Percentiles rank a stretch among this genome's conserved stretches.
phyloP scores from a whole-genome alignment of 352 stramenopile species.

The Achlya hypogyna region DNA sequence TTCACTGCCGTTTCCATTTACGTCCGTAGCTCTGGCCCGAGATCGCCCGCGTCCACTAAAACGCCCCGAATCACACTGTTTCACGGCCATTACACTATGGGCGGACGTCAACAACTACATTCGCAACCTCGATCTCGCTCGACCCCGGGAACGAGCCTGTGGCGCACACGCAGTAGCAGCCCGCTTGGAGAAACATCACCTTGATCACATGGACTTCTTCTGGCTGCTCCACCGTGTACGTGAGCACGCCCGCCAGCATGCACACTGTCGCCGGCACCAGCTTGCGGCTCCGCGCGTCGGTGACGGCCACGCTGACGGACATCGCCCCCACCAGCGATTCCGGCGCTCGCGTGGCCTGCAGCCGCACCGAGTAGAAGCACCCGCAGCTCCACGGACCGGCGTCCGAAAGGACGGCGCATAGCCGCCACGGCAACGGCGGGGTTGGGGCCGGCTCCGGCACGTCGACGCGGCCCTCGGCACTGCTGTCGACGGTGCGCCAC shows the following conservation, averaged over 20 bases:
- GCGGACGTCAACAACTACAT: not conserved
- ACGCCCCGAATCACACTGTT: no score
- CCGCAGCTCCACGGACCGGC: not conserved
- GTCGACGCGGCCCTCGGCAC: not conserved
- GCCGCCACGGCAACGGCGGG: not conserved
- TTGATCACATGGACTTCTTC: not conserved
- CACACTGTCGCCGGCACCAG: not conserved
- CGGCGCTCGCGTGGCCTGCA: no score
- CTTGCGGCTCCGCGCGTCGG: not conserved
- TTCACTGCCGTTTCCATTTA: not conserved
- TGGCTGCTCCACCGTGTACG: not conserved
- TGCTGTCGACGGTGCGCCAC: not conserved
- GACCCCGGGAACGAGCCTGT: not conserved
- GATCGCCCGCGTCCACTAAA: not conserved
- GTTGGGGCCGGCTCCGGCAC: not conserved
- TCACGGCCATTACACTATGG: no score
- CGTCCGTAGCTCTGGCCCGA: conserved; percentile 6
- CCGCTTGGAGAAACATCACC: not conserved
- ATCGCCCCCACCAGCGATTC: no score
- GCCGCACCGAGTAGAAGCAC: no score
- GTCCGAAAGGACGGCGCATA: no score
- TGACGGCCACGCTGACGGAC: not conserved
- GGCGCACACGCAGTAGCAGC: not conserved
- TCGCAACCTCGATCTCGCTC: not conserved
- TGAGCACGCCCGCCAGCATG: not conserved